Evolutionary conservation across 257 asterid genomes (phyloP).

Genomic region (Rauvolfia tetraphylla): DNA sequence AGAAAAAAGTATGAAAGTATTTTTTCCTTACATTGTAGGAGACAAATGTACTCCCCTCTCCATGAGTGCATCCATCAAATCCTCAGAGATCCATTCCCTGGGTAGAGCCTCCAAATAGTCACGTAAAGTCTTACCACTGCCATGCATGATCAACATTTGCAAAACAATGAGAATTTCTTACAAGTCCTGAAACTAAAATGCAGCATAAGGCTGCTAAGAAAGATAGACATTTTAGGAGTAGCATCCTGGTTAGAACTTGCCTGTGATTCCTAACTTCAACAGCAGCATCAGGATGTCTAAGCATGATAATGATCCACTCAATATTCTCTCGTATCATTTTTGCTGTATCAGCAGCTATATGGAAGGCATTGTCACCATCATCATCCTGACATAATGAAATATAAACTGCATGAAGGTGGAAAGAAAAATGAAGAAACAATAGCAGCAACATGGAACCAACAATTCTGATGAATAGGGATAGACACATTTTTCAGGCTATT

Average conservation of each 20-base stretch:
- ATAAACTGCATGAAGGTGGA: neutral
- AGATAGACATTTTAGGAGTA: constrained; percentile 18
- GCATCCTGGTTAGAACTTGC: constrained; percentile 42
- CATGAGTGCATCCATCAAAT: constrained; percentile 71
- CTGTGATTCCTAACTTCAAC: constrained; percentile 94
- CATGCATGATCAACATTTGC: constrained; percentile 8
- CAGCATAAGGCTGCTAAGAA: neutral
- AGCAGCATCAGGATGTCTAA: constrained; percentile 76
- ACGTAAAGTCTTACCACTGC: constrained; percentile 82
- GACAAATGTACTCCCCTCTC: constrained; percentile 74
- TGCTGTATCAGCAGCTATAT: constrained; percentile 94
- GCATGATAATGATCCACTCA: constrained; percentile 85
- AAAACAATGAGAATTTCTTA: neutral
- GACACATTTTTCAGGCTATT: neutral
- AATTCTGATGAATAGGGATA: neutral
- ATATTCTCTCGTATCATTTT: constrained; percentile 97
- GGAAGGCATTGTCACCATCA: constrained; percentile 98
- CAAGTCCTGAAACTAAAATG: neutral
- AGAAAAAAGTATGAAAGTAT: constrained; percentile 13
- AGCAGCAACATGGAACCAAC: neutral
- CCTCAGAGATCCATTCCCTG: constrained; percentile 98
- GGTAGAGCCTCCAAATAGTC: constrained; percentile 97
- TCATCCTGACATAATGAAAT: constrained; percentile 63
- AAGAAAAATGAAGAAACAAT: neutral
- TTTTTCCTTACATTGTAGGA: constrained; percentile 64